phyloP scores from a whole-genome alignment of 2,329 filamentous ascomycete species.

The Botrytis byssoidea region DNA sequence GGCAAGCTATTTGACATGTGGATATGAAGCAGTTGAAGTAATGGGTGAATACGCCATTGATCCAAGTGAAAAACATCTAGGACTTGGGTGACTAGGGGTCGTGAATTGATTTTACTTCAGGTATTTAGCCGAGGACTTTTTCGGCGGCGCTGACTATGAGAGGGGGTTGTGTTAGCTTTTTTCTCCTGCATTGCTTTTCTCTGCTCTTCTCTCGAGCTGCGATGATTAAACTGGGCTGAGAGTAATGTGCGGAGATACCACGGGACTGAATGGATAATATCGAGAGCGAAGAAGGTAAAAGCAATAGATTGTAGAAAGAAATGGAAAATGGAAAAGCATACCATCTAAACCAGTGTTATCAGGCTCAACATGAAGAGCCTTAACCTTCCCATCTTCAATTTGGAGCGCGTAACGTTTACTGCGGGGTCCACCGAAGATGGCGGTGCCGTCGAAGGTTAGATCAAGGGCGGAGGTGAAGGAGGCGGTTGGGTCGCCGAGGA shows the following conservation, averaged over 20 bases:
- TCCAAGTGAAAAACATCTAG: not conserved
- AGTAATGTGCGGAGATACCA: no score
- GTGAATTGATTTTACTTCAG: not conserved
- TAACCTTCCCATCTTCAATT: slow-evolving; percentile 81
- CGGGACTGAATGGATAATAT: not conserved
- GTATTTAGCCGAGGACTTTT: slow-evolving; percentile 46
- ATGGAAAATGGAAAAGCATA: slow-evolving; percentile 42
- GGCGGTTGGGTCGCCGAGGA: slow-evolving; percentile 78
- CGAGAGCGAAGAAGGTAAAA: not conserved
- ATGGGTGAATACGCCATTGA: not conserved
- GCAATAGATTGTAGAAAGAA: no score
- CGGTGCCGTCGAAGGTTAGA: slow-evolving; percentile 73
- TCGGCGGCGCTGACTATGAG: slow-evolving; percentile 47
- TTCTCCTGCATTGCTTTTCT: no score
- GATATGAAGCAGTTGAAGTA: not conserved
- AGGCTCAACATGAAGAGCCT: slow-evolving; percentile 77
- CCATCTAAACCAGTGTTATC: slow-evolving; percentile 82
- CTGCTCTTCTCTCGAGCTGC: not conserved
- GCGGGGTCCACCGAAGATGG: slow-evolving; percentile 78
- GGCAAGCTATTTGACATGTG: not conserved
- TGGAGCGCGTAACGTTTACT: slow-evolving; percentile 87
- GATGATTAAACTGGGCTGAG: not conserved
- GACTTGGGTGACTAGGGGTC: not conserved
- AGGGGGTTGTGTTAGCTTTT: not conserved
- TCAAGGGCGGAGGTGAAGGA: slow-evolving; percentile 82